Evolutionary conservation across 768 basidiomycete species (phyloP).

Genomic region (Tulasnella sp.): DNA sequence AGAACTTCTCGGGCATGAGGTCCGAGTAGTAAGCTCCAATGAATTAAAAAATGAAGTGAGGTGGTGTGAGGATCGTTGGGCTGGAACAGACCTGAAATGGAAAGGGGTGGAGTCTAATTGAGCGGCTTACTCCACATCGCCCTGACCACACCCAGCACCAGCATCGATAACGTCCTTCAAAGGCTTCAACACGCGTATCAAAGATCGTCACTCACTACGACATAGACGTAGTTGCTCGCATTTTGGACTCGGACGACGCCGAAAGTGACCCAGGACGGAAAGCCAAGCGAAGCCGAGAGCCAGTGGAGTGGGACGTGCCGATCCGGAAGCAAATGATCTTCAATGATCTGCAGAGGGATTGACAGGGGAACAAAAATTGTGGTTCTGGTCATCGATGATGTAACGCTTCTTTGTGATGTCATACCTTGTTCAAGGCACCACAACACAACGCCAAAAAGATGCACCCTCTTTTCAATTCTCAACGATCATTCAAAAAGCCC

Average conservation of each 20-base stretch:
- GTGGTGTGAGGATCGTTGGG: neutral
- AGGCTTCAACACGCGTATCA: neutral
- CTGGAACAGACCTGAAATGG: neutral
- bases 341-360: neutral
- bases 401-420: slow-evolving; percentile 4
- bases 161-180: neutral
- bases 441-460: neutral
- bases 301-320: neutral
- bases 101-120: neutral
- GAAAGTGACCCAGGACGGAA: neutral
- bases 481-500: neutral
- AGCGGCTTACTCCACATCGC: neutral
- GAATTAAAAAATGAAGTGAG: neutral
- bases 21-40: neutral
- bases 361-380: neutral
- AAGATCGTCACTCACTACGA: neutral
- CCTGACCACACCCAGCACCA: neutral
- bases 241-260: neutral
- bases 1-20: neutral
- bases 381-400: neutral
- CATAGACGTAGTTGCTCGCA: no score
- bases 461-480: neutral
- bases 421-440: neutral
- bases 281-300: neutral
- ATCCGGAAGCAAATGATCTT: neutral